These are phyloP conservation scores for Penicillium digitatum DNA, from an alignment of 2,329 filamentous ascomycete species.

Conservation along the genomic window DNA sequence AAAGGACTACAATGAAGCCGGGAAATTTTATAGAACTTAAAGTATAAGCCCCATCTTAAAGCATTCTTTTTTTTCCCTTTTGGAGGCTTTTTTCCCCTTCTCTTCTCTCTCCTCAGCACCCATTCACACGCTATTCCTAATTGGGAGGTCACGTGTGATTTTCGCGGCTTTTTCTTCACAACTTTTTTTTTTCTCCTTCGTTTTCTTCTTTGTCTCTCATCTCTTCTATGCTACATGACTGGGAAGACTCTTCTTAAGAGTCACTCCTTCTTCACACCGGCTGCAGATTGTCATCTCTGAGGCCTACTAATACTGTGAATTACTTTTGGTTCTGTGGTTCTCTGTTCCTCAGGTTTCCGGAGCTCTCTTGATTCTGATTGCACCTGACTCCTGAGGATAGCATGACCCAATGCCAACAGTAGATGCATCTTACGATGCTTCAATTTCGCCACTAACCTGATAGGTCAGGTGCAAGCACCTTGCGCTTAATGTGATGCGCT, in stretches of 20 bases:
- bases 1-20: not conserved
- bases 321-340: not conserved
- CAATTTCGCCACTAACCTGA: constrained; percentile 15
- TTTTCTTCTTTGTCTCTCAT: constrained; percentile 15
- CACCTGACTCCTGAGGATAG: not conserved
- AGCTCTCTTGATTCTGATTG: constrained; percentile 5
- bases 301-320: not conserved
- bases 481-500: constrained; percentile 20
- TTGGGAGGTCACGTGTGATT: constrained; percentile 15
- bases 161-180: constrained; percentile 19
- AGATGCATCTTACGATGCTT: constrained; percentile 1
- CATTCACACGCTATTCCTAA: constrained; percentile 18
- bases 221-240: not conserved
- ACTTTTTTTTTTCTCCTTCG: constrained; percentile 16
- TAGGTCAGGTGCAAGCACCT: constrained; percentile 14
- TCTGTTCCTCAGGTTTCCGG: not conserved
- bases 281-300: not conserved
- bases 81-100: constrained; percentile 2
- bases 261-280: not conserved
- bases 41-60: constrained; percentile 3
- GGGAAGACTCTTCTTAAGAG: not conserved
- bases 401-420: not conserved
- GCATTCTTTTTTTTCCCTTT: not conserved
- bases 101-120: constrained; percentile 4
- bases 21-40: constrained; percentile 3